Percentiles rank a stretch among this genome's conserved stretches.
These are phyloP conservation scores for Wilhelminamyces savonicus DNA, from an alignment of 805 yeast genomes.

Conservation along the genomic window DNA sequence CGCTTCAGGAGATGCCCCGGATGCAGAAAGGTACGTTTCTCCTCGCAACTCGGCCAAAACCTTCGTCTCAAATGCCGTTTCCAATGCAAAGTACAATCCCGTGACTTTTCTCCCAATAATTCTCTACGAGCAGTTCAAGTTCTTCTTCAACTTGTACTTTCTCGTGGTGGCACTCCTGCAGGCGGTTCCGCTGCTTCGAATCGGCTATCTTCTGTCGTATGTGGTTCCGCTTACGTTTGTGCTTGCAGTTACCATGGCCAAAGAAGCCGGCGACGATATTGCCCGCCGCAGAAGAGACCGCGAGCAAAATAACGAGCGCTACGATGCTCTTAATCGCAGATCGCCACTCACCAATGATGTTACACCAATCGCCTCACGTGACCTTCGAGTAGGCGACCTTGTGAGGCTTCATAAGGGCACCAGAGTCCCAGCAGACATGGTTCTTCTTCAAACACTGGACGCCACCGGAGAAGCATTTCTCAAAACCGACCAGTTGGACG, in stretches of 20 bases:
- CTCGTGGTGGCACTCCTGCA: conserved; percentile 91
- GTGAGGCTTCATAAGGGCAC: conserved; percentile 72
- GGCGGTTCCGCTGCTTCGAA: conserved; percentile 79
- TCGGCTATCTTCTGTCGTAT: conserved; percentile 90
- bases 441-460: conserved; percentile 70
- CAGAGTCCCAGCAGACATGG: conserved; percentile 91
- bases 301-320: conserved; percentile 81
- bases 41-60: conserved; percentile 28
- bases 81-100: conserved; percentile 92
- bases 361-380: conserved; percentile 42
- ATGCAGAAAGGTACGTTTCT: conserved; percentile 30
- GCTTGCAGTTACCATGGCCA: conserved; percentile 83
- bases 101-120: conserved; percentile 82
- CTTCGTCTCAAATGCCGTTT: conserved; percentile 68
- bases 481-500: conserved; percentile 96
- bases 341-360: conserved; percentile 14
- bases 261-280: conserved; percentile 93
- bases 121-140: conserved; percentile 92
- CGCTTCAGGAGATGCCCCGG: conserved; percentile 14
- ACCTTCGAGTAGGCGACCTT: conserved; percentile 80
- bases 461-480: conserved; percentile 82
- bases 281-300: conserved; percentile 83
- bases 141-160: conserved; percentile 90
- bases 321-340: conserved; percentile 51
- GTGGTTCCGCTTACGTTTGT: conserved; percentile 94